phyloP scores from a whole-genome alignment of 192 early-diverging fungal genomes.

The Coemansia sp. region DNA sequence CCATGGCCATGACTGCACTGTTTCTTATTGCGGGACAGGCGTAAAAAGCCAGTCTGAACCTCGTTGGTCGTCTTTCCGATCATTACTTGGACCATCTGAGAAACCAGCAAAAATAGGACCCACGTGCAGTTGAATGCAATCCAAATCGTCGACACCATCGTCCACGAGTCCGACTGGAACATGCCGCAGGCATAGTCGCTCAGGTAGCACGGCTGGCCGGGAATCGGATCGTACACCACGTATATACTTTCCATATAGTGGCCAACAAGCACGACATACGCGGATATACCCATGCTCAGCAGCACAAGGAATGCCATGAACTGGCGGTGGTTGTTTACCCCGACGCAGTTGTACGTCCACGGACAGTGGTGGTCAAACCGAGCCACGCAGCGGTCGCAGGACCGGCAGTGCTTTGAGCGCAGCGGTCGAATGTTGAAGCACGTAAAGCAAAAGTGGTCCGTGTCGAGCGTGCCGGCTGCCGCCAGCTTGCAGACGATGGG shows the following conservation, averaged over 20 bases:
- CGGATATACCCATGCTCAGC: conserved; percentile 59
- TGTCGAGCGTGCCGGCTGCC: conserved; percentile 64
- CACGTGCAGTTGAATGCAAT: conserved; percentile 73
- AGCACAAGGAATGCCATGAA: conserved; percentile 80
- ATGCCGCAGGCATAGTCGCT: conserved; percentile 63
- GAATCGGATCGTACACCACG: conserved; percentile 55
- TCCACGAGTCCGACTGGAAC: conserved; percentile 74
- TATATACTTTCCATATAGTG: conserved; percentile 55
- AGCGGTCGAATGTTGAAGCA: conserved; percentile 83
- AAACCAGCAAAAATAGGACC: conserved; percentile 72
- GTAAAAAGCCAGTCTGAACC: conserved; percentile 68
- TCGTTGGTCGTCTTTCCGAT: conserved; percentile 89
- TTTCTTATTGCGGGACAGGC: conserved; percentile 23
- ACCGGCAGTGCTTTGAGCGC: conserved; percentile 91
- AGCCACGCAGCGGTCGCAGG: conserved; percentile 91
- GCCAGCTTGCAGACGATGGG: conserved; percentile 56
- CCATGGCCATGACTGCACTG: conserved; percentile 17
- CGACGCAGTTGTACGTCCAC: conserved; percentile 96
- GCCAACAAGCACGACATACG: conserved; percentile 61
- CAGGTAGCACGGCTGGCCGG: conserved; percentile 59
- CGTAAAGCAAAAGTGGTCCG: conserved; percentile 80
- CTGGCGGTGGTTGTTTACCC: conserved; percentile 79
- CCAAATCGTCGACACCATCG: conserved; percentile 72
- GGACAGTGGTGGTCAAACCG: conserved; percentile 97
- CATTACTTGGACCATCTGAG: conserved; percentile 78